These are phyloP conservation scores for Phytophthora hibernalis DNA, from an alignment of 352 stramenopile species.

Conservation along the genomic window DNA sequence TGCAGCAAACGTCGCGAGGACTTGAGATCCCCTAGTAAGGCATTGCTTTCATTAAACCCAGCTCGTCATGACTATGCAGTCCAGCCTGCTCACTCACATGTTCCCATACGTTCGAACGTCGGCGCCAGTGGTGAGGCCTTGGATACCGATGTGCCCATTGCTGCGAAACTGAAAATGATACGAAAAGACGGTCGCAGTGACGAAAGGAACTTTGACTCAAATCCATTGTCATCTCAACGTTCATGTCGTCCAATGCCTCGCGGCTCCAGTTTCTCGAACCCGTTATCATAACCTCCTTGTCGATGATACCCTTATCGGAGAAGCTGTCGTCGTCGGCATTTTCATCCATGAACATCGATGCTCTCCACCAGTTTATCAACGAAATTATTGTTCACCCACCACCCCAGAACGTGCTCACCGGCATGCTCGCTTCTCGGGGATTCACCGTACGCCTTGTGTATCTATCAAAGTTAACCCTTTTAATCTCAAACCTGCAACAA, in stretches of 20 bases:
- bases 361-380: background rate
- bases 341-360: too few species aligned
- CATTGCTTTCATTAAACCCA: background rate
- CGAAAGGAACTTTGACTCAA: background rate
- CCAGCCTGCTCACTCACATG: conserved; percentile 40
- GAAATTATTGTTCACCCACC: too few species aligned
- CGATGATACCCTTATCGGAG: too few species aligned
- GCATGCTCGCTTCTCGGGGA: too few species aligned
- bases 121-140: conserved; percentile 47
- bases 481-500: too few species aligned
- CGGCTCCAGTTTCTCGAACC: background rate
- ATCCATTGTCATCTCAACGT: background rate
- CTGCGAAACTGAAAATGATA: background rate
- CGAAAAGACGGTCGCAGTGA: conserved; percentile 3
- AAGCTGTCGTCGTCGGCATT: too few species aligned
- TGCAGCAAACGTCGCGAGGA: conserved; percentile 50
- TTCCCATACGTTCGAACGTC: conserved; percentile 61
- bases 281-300: background rate
- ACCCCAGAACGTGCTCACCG: too few species aligned
- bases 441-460: too few species aligned
- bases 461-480: too few species aligned
- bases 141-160: conserved; percentile 62
- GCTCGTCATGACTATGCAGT: background rate
- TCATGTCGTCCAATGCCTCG: background rate
- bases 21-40: conserved; percentile 58